phyloP scores from a whole-genome alignment of 495 filamentous ascomycete genomes.

The Collariella sp. region DNA sequence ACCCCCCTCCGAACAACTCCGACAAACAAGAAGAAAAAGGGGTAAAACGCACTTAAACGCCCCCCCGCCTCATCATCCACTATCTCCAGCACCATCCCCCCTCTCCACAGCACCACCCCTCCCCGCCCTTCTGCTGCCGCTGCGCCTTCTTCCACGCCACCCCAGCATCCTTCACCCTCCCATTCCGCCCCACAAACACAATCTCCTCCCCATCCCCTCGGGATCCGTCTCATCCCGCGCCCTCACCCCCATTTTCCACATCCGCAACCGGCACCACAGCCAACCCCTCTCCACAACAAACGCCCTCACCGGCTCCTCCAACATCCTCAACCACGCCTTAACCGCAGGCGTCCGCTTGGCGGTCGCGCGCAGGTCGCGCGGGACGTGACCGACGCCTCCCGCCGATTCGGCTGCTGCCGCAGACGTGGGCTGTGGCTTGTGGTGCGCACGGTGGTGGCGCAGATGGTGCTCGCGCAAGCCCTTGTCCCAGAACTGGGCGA shows the following conservation, averaged over 20 bases:
- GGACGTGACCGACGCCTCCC: constrained; percentile 41
- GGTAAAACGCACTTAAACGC: constrained; percentile 75
- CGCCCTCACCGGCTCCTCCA: constrained; percentile 41
- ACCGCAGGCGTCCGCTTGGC: constrained; percentile 42
- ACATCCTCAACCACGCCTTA: constrained; percentile 37
- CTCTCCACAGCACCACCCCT: constrained; percentile 36
- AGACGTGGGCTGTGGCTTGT: constrained; percentile 14
- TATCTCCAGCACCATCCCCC: constrained; percentile 70
- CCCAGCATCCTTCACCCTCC: constrained; percentile 62
- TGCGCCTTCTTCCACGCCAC: constrained; percentile 30
- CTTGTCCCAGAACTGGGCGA: constrained; percentile 79
- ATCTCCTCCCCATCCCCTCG: constrained; percentile 74
- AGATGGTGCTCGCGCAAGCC: constrained; percentile 44
- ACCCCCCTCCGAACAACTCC: not conserved
- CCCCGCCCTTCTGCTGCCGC: constrained; percentile 5
- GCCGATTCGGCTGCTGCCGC: constrained; percentile 8
- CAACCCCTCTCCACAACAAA: constrained; percentile 34
- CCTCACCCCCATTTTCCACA: constrained; percentile 23
- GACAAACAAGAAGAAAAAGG: not conserved
- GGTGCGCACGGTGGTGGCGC: constrained; percentile 14
- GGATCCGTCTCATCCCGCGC: constrained; percentile 45
- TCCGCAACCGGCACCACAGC: constrained; percentile 1
- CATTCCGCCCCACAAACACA: constrained; percentile 78
- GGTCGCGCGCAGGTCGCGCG: constrained; percentile 48
- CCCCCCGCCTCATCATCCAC: constrained; percentile 64